Evolutionary conservation across 768 basidiomycete genomes (phyloP).

Genomic region (Mycena floridula): DNA sequence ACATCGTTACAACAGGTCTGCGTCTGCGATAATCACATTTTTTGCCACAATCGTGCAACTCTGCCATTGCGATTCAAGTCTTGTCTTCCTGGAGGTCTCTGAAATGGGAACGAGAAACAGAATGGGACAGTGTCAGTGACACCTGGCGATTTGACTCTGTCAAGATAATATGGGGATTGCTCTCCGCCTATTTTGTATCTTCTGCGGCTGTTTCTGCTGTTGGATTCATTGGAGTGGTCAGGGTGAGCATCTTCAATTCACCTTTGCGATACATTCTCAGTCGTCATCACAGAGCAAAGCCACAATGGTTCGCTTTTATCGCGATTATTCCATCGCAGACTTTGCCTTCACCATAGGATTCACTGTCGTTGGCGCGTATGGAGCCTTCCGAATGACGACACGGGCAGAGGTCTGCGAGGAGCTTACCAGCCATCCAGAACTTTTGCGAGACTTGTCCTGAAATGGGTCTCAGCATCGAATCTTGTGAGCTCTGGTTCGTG

Average conservation of each 20-base stretch:
- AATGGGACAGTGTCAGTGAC: constrained; percentile 37
- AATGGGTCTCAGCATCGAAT: constrained; percentile 70
- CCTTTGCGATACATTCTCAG: constrained; percentile 4
- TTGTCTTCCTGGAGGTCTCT: constrained; percentile 28
- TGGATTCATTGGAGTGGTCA: constrained; percentile 64
- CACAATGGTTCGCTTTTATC: constrained; percentile 69
- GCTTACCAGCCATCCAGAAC: constrained; percentile 67
- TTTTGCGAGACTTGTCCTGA: constrained; percentile 65
- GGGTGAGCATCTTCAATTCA: constrained; percentile 34
- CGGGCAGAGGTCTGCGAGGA: constrained; percentile 68
- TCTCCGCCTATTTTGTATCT: constrained; percentile 60
- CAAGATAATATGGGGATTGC: constrained; percentile 53
- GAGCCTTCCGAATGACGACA: constrained; percentile 46
- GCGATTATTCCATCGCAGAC: constrained; percentile 78
- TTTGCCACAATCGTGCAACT: constrained; percentile 28
- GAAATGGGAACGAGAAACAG: constrained; percentile 42
- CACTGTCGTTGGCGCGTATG: constrained; percentile 50
- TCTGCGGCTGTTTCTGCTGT: constrained; percentile 59
- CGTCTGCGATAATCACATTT: constrained; percentile 32
- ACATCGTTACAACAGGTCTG: constrained; percentile 25
- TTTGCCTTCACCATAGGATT: constrained; percentile 63
- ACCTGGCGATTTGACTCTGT: constrained; percentile 36
- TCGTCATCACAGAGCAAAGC: constrained; percentile 46
- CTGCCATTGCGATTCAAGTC: constrained; percentile 29
- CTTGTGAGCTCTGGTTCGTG: constrained; percentile 81